A percentile compares a stretch with the other conserved stretches of the same genome.
These are phyloP conservation scores for Beta corolliflora DNA, from an alignment of 179 eudicot species.

Conservation along the genomic window DNA sequence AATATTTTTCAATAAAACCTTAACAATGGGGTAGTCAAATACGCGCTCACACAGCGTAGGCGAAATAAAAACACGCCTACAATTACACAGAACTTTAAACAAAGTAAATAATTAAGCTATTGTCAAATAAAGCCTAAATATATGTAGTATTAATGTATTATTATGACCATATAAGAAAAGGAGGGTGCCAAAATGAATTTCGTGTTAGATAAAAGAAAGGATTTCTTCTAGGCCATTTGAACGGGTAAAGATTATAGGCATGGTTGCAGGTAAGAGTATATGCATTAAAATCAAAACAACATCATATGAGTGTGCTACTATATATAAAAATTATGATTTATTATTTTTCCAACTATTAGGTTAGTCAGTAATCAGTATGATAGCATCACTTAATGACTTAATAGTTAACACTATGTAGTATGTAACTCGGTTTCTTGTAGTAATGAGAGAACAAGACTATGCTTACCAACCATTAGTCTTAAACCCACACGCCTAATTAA, in stretches of 20 bases:
- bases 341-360: neutral
- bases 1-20: too few relatives aligned
- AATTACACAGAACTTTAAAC: too few relatives aligned
- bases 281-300: too few relatives aligned
- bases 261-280: too few relatives aligned
- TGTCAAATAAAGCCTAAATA: neutral
- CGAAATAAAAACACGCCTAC: too few relatives aligned
- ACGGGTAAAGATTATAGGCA: too few relatives aligned
- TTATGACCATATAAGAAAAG: neutral
- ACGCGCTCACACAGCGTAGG: rapidly evolving
- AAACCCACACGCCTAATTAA: neutral
- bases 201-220: neutral
- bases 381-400: neutral
- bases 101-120: neutral
- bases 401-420: neutral
- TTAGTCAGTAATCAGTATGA: neutral
- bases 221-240: neutral
- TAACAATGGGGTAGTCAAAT: too few relatives aligned
- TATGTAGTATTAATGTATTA: neutral
- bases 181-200: neutral
- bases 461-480: neutral
- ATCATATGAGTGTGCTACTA: neutral
- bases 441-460: neutral
- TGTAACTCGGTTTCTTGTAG: neutral
- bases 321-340: too few relatives aligned